phyloP scores from a whole-genome alignment of 345 rosid genomes.

The Turnera subulata region DNA sequence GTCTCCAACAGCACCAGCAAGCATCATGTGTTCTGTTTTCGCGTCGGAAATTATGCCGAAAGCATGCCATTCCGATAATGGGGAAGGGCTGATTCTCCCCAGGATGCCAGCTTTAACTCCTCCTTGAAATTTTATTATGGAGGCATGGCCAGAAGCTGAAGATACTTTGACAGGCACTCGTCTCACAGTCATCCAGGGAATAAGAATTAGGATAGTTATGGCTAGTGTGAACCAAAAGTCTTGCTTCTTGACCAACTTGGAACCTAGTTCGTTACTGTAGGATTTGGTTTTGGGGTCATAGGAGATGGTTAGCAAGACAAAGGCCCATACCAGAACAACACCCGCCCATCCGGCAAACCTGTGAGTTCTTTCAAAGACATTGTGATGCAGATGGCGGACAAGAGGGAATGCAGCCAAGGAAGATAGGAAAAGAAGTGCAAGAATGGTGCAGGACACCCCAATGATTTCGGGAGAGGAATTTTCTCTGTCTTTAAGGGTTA shows the following conservation, averaged over 20 bases:
- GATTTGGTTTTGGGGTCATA: constrained; percentile 58
- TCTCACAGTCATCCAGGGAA: constrained; percentile 76
- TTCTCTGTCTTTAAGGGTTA: constrained; percentile 48
- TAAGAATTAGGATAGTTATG: constrained; percentile 48
- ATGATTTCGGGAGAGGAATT: constrained; percentile 56
- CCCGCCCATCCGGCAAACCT: constrained; percentile 74
- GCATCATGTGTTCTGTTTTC: constrained; percentile 79
- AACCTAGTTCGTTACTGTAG: constrained; percentile 40
- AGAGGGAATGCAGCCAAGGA: constrained; percentile 67
- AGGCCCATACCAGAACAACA: constrained; percentile 67
- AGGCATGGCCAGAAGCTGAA: constrained; percentile 70
- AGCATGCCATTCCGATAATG: constrained; percentile 89
- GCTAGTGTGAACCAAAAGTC: constrained; percentile 77
- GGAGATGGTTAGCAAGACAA: constrained; percentile 47
- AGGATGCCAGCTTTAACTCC: constrained; percentile 69
- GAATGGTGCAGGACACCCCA: constrained; percentile 49
- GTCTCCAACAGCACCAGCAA: constrained; percentile 88
- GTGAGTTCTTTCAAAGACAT: constrained; percentile 65
- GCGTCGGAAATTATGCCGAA: constrained; percentile 78
- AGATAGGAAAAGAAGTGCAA: constrained; percentile 55
- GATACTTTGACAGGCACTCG: constrained; percentile 50
- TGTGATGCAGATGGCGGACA: constrained; percentile 80
- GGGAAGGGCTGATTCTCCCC: constrained; percentile 91
- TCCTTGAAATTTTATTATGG: constrained; percentile 62
- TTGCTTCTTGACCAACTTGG: constrained; percentile 41